Percentiles rank a stretch among this genome's conserved stretches.
phyloP scores from a whole-genome alignment of 768 basidiomycete genomes.

The Tylopilus rubrobrunneus region DNA sequence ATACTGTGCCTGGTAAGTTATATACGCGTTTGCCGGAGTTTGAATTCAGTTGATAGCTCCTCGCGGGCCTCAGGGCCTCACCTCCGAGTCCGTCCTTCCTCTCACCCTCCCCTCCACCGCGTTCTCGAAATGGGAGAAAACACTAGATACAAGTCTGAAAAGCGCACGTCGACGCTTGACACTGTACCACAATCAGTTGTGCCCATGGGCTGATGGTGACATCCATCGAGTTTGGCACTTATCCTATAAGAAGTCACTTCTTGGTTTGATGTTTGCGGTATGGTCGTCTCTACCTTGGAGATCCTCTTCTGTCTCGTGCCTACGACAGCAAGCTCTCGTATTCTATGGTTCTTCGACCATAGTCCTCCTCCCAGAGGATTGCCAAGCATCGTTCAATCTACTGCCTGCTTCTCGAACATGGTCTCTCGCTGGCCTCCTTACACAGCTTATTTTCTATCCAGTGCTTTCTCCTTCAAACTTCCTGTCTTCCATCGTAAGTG shows the following conservation, averaged over 20 bases:
- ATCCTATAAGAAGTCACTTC: background rate
- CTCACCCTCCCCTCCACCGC: background rate
- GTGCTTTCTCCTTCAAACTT: background rate
- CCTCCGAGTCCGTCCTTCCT: too few species aligned
- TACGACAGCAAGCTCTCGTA: background rate
- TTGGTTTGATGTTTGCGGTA: background rate
- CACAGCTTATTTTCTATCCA: background rate
- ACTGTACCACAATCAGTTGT: too few species aligned
- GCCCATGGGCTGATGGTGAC: too few species aligned
- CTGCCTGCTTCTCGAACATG: background rate
- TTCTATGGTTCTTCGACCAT: background rate
- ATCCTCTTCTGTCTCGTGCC: background rate
- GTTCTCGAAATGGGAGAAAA: too few species aligned
- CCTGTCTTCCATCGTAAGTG: background rate
- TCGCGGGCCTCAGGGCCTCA: too few species aligned
- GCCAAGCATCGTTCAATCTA: background rate
- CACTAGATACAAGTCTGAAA: background rate
- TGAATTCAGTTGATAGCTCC: too few species aligned
- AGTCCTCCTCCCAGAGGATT: background rate
- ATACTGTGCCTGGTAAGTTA: too few species aligned
- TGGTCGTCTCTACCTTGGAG: background rate
- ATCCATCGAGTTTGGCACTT: background rate
- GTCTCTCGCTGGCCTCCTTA: slow-evolving; percentile 2
- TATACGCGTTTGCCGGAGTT: too few species aligned
- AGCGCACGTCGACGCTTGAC: background rate